These are phyloP conservation scores for Physaria fendleri DNA, from an alignment of 345 rosid genomes.

Conservation along the genomic window DNA sequence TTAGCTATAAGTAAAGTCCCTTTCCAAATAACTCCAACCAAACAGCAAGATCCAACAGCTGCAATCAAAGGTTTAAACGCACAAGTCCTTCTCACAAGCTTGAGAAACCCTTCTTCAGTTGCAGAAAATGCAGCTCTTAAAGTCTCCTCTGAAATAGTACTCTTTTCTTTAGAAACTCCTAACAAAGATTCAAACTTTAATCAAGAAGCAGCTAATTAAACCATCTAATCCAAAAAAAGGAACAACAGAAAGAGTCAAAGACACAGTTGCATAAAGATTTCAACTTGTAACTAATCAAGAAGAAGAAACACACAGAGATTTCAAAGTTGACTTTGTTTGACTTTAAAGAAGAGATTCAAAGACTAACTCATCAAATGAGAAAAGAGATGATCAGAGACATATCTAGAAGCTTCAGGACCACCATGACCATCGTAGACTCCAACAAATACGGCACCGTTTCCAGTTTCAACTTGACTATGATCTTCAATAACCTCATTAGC, in stretches of 20 bases:
- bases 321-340: not conserved
- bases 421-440: constrained; percentile 98
- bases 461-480: constrained; percentile 82
- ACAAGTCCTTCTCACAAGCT: constrained; percentile 64
- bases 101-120: constrained; percentile 90
- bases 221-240: not conserved
- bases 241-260: constrained; percentile 11
- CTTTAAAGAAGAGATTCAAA: not conserved
- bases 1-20: constrained; percentile 81
- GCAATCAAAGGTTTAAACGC: constrained; percentile 73
- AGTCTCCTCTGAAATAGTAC: constrained; percentile 61
- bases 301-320: not conserved
- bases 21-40: constrained; percentile 81
- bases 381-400: constrained; percentile 75
- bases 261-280: not conserved
- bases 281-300: not conserved
- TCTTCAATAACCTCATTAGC: constrained; percentile 86
- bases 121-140: constrained; percentile 61
- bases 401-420: constrained; percentile 87
- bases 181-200: constrained; percentile 15
- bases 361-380: constrained; percentile 62
- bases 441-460: constrained; percentile 56
- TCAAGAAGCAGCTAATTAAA: constrained; percentile 9
- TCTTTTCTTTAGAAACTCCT: constrained; percentile 60
- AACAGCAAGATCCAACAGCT: constrained; percentile 88